A percentile compares a stretch with the other conserved stretches of the same genome.
Evolutionary conservation across 345 rosid genomes (phyloP).

Genomic region (Raphanus raphanistrum): DNA sequence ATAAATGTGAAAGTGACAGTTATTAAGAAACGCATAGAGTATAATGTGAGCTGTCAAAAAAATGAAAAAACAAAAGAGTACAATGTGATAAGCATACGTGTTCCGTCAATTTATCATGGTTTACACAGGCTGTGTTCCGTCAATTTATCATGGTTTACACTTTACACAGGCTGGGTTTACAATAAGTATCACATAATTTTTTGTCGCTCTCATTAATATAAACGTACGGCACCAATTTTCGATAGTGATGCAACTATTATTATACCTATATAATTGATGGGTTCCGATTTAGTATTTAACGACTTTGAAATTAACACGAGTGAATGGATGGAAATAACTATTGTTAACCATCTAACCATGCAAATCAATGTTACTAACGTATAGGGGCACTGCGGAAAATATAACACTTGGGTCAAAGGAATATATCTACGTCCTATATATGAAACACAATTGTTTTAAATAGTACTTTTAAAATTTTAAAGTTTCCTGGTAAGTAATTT

Average conservation of each 20-base stretch:
- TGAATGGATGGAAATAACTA: neutral
- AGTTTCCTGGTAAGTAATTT: neutral
- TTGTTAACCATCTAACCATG: neutral
- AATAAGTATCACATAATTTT: neutral
- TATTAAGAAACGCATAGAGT: no score
- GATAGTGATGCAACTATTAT: neutral
- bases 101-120: neutral
- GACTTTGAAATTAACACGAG: neutral
- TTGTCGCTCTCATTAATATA: neutral
- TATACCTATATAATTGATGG: no score
- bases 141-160: neutral
- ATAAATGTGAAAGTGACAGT: no score
- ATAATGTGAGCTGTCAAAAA: no score
- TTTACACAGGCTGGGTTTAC: no score
- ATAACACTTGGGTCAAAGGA: no score
- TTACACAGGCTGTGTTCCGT: no score
- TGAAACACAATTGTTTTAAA: no score
- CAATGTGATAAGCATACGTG: neutral
- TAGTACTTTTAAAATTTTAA: no score
- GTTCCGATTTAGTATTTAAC: no score
- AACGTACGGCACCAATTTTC: neutral
- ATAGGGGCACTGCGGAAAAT: no score
- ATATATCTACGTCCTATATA: no score
- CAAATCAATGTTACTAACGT: neutral
- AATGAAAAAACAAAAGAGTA: neutral